Evolutionary conservation across 192 early-diverging fungal genomes (phyloP), one percentile per base, ranked within the genome.

Genomic region (Backusella tarrabulga): DNA sequence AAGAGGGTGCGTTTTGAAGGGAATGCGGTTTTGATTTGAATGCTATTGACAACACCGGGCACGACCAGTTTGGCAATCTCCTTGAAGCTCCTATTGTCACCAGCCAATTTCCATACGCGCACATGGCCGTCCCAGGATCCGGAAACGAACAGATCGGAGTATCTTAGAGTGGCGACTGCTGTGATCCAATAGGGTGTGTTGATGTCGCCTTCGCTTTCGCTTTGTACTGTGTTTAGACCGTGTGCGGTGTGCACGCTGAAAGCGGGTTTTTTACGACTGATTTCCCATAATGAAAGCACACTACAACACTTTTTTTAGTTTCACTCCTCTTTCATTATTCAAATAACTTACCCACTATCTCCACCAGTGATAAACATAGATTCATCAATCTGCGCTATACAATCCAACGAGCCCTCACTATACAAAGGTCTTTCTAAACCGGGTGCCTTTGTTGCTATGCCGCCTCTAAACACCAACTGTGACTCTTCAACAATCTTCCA

Each of bases 401-500:
- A 91, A 81, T 99, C 98, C 52, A 97, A 72, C 11, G 89, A 90
- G 6, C 92, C 91, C 68, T 95, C 92, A 34, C 42, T 41, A 44
- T 32, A 72, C 29, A 72, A 34, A 15, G 71, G 41, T 50, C 29
- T 72, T 4, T 32, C 42, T 23, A 80, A 56, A n/a, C 80, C 78
- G 0, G 73, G 44, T 26, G 67, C 56, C 38, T 79, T 81, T 11
- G 79, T 70, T 21, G 67, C 34, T 1, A 87, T 83, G 4, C 95
- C 96, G 36, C 91, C 95, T 34, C 96, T 88, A 83, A 95, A 99
- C 8, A 98, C 94, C 26, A 98, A 79, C 85, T 98, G 97, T 17
- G 92, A 89, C 69, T 98, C 97, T 66, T 99, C 96, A 26, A 93
- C 89, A 76, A 98, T 94, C 83, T 98, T 97, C 97, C 97, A 99